Evolutionary conservation across 345 rosid genomes (phyloP).

Genomic region (Kernera saxatilis): DNA sequence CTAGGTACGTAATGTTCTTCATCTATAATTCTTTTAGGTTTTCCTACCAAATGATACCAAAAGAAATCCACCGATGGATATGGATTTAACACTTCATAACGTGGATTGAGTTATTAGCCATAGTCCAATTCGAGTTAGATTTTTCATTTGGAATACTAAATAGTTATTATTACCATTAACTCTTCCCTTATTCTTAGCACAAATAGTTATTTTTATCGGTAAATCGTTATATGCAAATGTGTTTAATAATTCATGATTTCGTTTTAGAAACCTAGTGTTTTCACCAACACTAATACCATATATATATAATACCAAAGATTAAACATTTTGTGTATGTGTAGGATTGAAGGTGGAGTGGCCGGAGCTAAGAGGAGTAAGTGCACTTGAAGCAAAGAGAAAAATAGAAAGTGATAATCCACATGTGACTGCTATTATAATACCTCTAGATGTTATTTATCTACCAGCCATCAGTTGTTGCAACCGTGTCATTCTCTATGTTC

Average conservation of each 20-base stretch:
- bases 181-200: no score
- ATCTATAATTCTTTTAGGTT: not conserved
- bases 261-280: no score
- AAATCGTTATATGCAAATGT: no score
- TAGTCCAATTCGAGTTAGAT: no score
- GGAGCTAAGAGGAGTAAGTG: constrained; percentile 24
- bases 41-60: no score
- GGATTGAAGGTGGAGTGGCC: constrained; percentile 30
- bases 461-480: constrained; percentile 18
- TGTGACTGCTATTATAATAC: constrained; percentile 6
- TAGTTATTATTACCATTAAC: no score
- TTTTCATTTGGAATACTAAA: no score
- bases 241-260: no score
- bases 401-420: constrained; percentile 18
- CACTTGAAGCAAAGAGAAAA: not conserved
- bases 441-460: not conserved
- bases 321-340: not conserved
- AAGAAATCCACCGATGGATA: no score
- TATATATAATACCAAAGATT: not conserved
- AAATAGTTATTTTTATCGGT: no score
- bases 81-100: not conserved
- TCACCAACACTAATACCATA: not conserved
- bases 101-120: not conserved
- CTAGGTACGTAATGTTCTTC: constrained; percentile 20
- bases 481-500: constrained; percentile 18